Evolutionary conservation across 2,329 filamentous ascomycete species (phyloP), one percentile per base, ranked within the genome.

Genomic region (Aspergillus ibericus): DNA sequence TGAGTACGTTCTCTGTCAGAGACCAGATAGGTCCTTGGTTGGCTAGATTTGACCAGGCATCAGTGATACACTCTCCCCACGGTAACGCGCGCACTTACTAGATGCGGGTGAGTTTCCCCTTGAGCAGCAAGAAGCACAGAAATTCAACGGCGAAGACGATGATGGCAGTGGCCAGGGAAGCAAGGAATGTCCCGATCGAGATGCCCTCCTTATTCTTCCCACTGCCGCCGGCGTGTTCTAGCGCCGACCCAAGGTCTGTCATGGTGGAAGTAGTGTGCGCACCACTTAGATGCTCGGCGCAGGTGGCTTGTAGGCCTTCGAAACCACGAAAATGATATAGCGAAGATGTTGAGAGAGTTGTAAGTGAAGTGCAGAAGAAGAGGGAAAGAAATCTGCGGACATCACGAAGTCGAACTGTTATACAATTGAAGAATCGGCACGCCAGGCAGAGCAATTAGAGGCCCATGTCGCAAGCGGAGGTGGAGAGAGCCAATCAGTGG

Each of bases 21-120:
- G 0, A 96, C 92, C 1, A 96, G 84, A 66, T 91, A 96, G 4
- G 92, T 93, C 74, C 92, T 88, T 1, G 91, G 89, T 78, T 91
- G 91, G 70, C 88, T 92, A 61, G 38, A 47, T 47, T 29, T 35
- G 60, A 15, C 59, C 44, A 29, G 36, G 22, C 16, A 35, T 55
- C 54, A 56, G 59, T 29, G 7, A 29, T 32, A n/a, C 6, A 27
- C 16, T 25, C 9, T 9, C 18, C 18, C 5, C 25, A 18, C n/a
- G 13, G 44, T 29, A 18, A 4, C 25, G 16, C 9, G 12, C 9
- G 9, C 10, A 79, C 88, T 70, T 78, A 92, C 89, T 93, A 96
- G 60, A 96, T 96, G 62, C 92, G 84, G 2, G 87, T 87, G 35
- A 96, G 77, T 63, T 91, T 93, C 59, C 91, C 88, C 64, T 92